phyloP scores from a whole-genome alignment of 331 rosid species.

The Spiraea crenata region DNA sequence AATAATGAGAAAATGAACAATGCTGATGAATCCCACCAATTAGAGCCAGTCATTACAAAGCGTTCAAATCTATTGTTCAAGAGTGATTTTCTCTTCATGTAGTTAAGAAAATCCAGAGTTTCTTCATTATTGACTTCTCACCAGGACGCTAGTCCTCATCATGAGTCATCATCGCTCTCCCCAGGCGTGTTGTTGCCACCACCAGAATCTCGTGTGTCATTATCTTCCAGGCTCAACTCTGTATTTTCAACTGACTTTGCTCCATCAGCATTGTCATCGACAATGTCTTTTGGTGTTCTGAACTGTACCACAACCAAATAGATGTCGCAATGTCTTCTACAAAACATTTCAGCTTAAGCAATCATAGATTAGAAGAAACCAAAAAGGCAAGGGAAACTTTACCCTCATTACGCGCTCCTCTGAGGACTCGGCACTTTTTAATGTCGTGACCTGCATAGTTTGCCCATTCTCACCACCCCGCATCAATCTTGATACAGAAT shows the following conservation, averaged over 20 bases:
- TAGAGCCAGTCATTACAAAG: conserved; percentile 14
- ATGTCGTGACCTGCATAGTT: conserved; percentile 39
- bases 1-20: neutral
- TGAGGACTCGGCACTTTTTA: conserved; percentile 34
- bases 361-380: neutral
- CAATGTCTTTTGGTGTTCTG: conserved; percentile 35
- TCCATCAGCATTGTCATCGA: conserved; percentile 42
- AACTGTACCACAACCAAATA: conserved; percentile 42
- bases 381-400: conserved; percentile 25
- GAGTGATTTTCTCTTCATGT: conserved; percentile 41
- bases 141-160: conserved; percentile 46
- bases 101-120: conserved; percentile 73
- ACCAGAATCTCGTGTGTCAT: conserved; percentile 34
- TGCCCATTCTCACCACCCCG: conserved; percentile 38
- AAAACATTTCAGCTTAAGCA: conserved; percentile 10
- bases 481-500: conserved; percentile 26
- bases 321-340: neutral
- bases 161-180: conserved; percentile 34
- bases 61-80: neutral
- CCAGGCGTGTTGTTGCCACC: conserved; percentile 40
- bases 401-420: conserved; percentile 68
- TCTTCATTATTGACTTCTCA: conserved; percentile 58
- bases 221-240: conserved; percentile 38
- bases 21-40: neutral
- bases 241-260: conserved; percentile 31